Conservation (phyloP, 805 yeast species). For the Saturnispora gosingensis region DNA sequence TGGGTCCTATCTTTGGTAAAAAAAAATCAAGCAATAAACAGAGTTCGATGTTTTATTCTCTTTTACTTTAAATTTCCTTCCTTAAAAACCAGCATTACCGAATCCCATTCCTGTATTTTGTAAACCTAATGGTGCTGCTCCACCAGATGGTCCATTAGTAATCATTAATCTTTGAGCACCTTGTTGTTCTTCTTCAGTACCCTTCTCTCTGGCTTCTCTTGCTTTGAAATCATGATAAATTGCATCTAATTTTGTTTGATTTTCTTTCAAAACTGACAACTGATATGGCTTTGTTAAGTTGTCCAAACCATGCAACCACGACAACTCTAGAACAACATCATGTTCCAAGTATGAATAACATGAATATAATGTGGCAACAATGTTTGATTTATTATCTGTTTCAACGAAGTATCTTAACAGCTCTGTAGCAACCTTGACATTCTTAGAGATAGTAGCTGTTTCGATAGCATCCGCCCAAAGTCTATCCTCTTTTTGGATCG, state of each 20-base stretch:
- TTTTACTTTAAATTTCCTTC: not conserved
- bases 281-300: slow-evolving; percentile 89
- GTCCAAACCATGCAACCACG: slow-evolving; percentile 81
- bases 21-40: not conserved
- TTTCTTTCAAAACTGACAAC: slow-evolving; percentile 77
- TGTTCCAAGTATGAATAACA: slow-evolving; percentile 72
- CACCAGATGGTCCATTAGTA: slow-evolving; percentile 51
- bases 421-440: slow-evolving; percentile 79
- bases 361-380: slow-evolving; percentile 78
- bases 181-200: slow-evolving; percentile 41
- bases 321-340: slow-evolving; percentile 79
- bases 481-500: slow-evolving; percentile 83
- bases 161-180: slow-evolving; percentile 66
- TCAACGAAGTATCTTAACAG: slow-evolving; percentile 86
- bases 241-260: slow-evolving; percentile 53
- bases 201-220: slow-evolving; percentile 51
- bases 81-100: slow-evolving; percentile 42
- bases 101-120: slow-evolving; percentile 69
- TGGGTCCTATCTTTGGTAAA: not conserved
- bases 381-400: slow-evolving; percentile 92
- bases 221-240: slow-evolving; percentile 62
- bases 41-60: not conserved
- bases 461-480: slow-evolving; percentile 91
- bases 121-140: slow-evolving; percentile 40
- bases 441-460: slow-evolving; percentile 79